Evolutionary conservation across 345 rosid species (phyloP), one percentile per base, ranked within the genome.

Genomic region (Camelina laxa): DNA sequence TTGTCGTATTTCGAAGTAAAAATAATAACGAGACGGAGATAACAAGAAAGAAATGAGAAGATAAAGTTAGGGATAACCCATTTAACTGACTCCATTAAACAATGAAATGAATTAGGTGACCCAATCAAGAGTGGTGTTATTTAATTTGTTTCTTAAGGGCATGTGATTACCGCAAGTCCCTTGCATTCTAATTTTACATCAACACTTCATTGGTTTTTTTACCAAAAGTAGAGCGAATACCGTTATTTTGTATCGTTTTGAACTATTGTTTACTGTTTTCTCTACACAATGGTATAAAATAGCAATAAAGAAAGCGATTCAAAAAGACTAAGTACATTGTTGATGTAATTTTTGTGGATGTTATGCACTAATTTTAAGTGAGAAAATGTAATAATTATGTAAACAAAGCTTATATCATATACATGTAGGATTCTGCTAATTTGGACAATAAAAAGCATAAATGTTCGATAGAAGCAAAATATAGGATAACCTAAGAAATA

Each of bases 11-110:
- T 49, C 60, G 19, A 59, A 60, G 22, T 47, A 70, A 60, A 60
- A 48, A 17, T 24, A 21, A 60, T 24, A 62, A 24, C 24, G 38
- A 71, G 39, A 33, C 62, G 62, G 61, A 62, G 76, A 62, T 62
- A 33, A 41, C 69, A 53, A 62, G 69, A 62, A 44, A 11, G 9
- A 72, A 4, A 20, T 73, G 8, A 64, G 44, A 56, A 55, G 0
- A 42, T 42, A 42, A 70, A 16, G 48, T 47, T 48, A 59, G 11
- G 16, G 35, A 20, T 59, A 69, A n/a, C 13, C 13, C 13, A 16
- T 12, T 7, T 53, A 69, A 51, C 48, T n/a, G 16, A 31, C 6
- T 27, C 14, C 13, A 45, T 33, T 58, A 19, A 58, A 27, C 30
- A 27, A 27, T 27, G 30, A 1, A 45, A 31, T 30, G 8, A 5